Evolutionary conservation across 2,329 filamentous ascomycete genomes (phyloP), one percentile per base, ranked within the genome.

Genomic region (Fusarium nelsonii): DNA sequence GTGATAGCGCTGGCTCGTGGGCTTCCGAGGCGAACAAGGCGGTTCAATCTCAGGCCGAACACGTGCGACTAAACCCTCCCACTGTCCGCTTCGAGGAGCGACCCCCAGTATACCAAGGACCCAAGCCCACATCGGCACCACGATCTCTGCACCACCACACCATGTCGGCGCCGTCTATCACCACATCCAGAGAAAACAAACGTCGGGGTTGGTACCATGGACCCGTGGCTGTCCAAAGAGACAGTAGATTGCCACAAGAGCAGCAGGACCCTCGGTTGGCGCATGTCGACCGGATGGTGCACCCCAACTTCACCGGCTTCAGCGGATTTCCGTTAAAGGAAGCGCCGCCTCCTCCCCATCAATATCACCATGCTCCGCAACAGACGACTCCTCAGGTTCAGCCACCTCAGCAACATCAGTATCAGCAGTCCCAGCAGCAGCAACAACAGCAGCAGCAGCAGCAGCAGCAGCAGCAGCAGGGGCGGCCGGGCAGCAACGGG

Each of bases 201-300:
- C 86, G 91, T 4, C 89, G 90, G 62, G 91, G 85, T 2, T 94
- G 91, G 91, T 93, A 93, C 72, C 88, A 92, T 40, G 84, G 84
- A 1, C 84, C 84, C 0, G 75, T 79, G 14, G 75, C 78, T 1
- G 74, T 78, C 4, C 79, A 81, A 15, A 78, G 80, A 18, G 81
- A 82, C 58, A 77, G 78, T 8, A 75, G 74, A 14, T 68, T 73
- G 9, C 67, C 74, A 5, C 61, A 68, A 2, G 63, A 70, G 32
- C 67, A 72, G 15, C 74, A 76, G 23, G 78, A 80, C n/a, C 65
- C 73, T 4, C 76, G 79, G 33, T 76, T 77, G 32, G 79, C 82
- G 3, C 84, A 84, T 45, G 84, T 87, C 4, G 85, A 88, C 40
- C 83, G 85, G 16, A 87, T 88, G 77, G 81, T 87, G 6, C 86